Evolutionary conservation across 495 filamentous ascomycete species (phyloP).

Genomic region (Parmelia sp.): DNA sequence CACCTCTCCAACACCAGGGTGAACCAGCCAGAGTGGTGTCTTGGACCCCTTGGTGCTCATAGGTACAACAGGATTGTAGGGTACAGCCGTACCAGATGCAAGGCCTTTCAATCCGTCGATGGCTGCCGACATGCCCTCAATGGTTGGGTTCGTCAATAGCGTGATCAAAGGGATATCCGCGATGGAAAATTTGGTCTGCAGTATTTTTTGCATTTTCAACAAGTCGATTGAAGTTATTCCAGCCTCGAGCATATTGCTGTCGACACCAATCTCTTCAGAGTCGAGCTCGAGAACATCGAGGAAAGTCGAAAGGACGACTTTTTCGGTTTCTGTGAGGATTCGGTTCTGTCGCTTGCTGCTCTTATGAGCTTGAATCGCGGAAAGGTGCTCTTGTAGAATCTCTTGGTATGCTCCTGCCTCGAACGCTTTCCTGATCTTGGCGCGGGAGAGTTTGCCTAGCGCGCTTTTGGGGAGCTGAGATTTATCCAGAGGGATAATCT

Average conservation of each 20-base stretch:
- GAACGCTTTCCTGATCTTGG: not conserved
- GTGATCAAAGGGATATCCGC: not conserved
- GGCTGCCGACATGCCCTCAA: not conserved
- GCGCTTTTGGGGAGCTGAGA: not conserved
- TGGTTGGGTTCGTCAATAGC: not conserved
- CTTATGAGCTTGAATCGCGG: not conserved
- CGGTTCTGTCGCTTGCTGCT: not conserved
- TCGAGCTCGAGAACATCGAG: not conserved
- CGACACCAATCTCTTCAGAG: not conserved
- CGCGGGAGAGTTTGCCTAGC: not conserved
- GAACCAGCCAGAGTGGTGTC: conserved; percentile 50
- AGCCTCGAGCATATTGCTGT: not conserved
- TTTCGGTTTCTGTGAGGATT: too few species aligned
- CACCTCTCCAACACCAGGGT: conserved; percentile 52
- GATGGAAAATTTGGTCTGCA: too few species aligned
- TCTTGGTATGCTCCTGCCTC: not conserved
- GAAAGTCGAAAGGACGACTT: too few species aligned
- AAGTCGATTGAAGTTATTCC: not conserved
- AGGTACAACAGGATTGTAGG: not conserved
- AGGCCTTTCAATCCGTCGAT: not conserved
- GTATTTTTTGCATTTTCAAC: not conserved
- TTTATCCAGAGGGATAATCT: not conserved
- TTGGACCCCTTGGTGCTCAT: conserved; percentile 29
- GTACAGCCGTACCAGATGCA: not conserved
- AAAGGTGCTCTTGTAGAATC: too few species aligned